Conservation (phyloP, 495 filamentous ascomycete genomes). For the Annulohypoxylon stygium region DNA sequence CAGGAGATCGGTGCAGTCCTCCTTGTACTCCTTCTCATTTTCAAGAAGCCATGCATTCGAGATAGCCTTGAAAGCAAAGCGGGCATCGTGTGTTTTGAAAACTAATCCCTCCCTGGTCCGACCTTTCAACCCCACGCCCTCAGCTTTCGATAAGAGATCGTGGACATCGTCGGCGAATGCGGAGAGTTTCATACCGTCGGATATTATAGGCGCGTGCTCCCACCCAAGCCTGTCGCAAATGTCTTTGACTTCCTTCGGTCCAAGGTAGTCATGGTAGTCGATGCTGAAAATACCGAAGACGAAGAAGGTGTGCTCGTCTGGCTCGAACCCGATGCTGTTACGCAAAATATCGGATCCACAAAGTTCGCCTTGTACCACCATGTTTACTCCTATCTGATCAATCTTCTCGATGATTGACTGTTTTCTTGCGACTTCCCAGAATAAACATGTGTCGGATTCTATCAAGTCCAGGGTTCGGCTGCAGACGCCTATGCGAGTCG, state of each 20-base stretch:
- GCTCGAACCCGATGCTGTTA: not conserved
- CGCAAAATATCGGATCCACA: not conserved
- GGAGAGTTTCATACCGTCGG: not conserved
- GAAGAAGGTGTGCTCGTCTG: conserved; percentile 8
- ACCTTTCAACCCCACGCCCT: not conserved
- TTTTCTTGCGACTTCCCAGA: not conserved
- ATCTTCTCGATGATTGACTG: conserved; percentile 5
- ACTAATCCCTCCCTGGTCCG: conserved; percentile 5
- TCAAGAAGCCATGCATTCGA: conserved; percentile 3
- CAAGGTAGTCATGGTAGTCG: not conserved
- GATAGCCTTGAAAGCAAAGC: conserved; percentile 6
- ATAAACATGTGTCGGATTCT: not conserved
- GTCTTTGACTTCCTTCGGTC: not conserved
- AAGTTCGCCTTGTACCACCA: conserved; percentile 8
- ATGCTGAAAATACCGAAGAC: conserved; percentile 5
- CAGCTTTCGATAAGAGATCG: conserved; percentile 5
- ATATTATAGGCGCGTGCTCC: conserved; percentile 5
- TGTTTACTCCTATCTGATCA: not conserved
- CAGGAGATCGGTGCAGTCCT: too few species aligned
- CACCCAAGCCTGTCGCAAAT: conserved; percentile 15
- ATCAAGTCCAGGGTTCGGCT: not conserved
- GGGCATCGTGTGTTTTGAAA: not conserved
- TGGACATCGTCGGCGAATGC: not conserved
- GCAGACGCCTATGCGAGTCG: conserved; percentile 1
- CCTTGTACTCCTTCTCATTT: not conserved